A percentile compares a stretch with the other conserved stretches of the same genome.
Conservation (phyloP, 2,329 filamentous ascomycete genomes). For the Aspergillus sp. region DNA sequence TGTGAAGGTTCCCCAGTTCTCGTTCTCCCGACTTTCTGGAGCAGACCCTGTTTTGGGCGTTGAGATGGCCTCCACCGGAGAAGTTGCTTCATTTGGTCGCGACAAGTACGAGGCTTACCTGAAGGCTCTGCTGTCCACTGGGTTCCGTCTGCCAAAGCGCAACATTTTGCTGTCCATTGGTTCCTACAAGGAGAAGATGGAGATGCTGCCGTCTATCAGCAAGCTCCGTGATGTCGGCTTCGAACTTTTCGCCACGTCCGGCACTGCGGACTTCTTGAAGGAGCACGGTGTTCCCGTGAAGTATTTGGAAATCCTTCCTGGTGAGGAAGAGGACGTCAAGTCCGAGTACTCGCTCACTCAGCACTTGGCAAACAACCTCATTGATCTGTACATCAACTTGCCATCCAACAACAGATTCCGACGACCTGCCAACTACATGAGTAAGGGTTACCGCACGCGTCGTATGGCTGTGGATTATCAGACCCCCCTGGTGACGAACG, state of each 20-base stretch:
- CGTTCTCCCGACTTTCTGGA: conserved; percentile 93
- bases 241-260: conserved; percentile 93
- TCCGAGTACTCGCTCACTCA: conserved; percentile 96
- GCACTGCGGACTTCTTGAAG: conserved; percentile 94
- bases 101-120: conserved; percentile 98
- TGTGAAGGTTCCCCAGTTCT: conserved; percentile 98
- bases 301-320: conserved; percentile 83
- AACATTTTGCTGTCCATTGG: conserved; percentile 95
- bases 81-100: conserved; percentile 92
- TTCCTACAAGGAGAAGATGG: conserved; percentile 95
- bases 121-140: conserved; percentile 92
- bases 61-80: conserved; percentile 98
- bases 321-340: conserved; percentile 78
- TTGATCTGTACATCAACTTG: conserved; percentile 98
- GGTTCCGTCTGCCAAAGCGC: conserved; percentile 93
- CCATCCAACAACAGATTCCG: conserved; percentile 98
- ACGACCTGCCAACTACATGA: conserved; percentile 96
- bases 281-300: conserved; percentile 90
- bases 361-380: conserved; percentile 95
- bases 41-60: conserved; percentile 96
- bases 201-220: conserved; percentile 89
- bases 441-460: conserved; percentile 92
- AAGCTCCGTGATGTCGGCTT: conserved; percentile 89
- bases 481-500: conserved; percentile 94
- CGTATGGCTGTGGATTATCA: conserved; percentile 98